Evolutionary conservation across 768 basidiomycete genomes (phyloP), one percentile per base, ranked within the genome.

Genomic region (Lyophyllum semitale): DNA sequence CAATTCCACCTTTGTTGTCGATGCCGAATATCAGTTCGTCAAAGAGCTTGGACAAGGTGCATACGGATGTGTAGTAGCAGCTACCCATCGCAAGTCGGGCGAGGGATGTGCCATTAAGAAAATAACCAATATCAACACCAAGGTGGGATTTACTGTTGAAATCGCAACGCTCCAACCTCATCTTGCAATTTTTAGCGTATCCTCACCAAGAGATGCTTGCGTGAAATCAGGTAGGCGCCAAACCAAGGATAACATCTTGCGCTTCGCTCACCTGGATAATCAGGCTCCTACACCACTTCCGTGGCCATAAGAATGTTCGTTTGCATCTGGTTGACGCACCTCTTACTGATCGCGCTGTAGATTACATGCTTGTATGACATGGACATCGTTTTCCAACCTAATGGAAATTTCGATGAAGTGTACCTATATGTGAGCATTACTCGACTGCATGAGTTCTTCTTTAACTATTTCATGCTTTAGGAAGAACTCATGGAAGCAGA

Each of bases 401-500:
- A 82, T 51, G 91, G 91, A 60, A 91, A 92, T 69, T 99, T 98
- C 66, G 92, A 95, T 71, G 96, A 98, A 73, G 95, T 99, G 17
- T 98, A 93, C 71, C 87, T 92, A 66, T 93, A 94, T 63, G 91
- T 93, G 59, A 59, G 87, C 76, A 37, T 13, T 54, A 43, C 23
- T 51, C 33, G 22, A 32, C 45, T 17, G 50, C 26, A n/a, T 15
- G 41, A n/a, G 27, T 38, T 23, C 40, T 41, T 17, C 48, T 57
- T 54, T 53, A 53, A 33, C 48, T 15, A 45, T 62, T 43, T 33
- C 15, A 48, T 42, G 22, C 17, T 53, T n/a, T 72, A 98, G 91
- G 95, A 98, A 77, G 97, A 99, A 71, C 85, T 98, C 62, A 99
- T 98, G 97, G 97, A 99, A 70, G 97, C 97, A 52, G 97, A 99